These are phyloP conservation scores for Melaleuca alternifolia DNA, from an alignment of 345 rosid species.

Conservation along the genomic window DNA sequence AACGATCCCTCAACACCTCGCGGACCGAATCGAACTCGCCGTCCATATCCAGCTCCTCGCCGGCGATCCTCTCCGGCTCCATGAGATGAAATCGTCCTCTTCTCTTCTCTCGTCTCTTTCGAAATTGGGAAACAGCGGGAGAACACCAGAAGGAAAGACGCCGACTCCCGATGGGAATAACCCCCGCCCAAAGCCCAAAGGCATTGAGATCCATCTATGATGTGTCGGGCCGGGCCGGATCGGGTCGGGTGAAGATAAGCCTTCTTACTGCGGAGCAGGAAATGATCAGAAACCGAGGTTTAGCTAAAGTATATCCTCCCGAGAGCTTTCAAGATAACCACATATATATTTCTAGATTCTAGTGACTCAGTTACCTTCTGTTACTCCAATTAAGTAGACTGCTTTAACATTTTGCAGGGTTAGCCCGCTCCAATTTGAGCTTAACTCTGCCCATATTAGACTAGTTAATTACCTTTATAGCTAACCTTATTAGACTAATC, in stretches of 20 bases:
- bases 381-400: conserved; percentile 33
- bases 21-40: conserved; percentile 44
- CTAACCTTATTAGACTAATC: no score
- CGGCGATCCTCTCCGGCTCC: background rate
- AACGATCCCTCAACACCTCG: conserved; percentile 61
- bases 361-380: conserved; percentile 18
- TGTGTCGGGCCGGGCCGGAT: background rate
- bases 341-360: conserved; percentile 23
- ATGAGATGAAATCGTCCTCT: background rate
- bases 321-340: background rate
- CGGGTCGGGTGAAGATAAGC: background rate
- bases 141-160: background rate
- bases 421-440: background rate
- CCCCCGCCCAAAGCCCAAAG: background rate
- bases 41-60: conserved; percentile 25
- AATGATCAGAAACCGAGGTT: conserved; percentile 31
- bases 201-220: background rate
- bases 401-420: background rate
- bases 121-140: background rate
- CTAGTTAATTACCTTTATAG: no score
- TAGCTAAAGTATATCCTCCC: background rate
- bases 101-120: background rate
- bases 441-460: no score
- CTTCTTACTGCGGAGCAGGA: background rate
- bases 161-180: background rate